phyloP scores from a whole-genome alignment of 2,329 filamentous ascomycete genomes.

The Talaromyces sp. region DNA sequence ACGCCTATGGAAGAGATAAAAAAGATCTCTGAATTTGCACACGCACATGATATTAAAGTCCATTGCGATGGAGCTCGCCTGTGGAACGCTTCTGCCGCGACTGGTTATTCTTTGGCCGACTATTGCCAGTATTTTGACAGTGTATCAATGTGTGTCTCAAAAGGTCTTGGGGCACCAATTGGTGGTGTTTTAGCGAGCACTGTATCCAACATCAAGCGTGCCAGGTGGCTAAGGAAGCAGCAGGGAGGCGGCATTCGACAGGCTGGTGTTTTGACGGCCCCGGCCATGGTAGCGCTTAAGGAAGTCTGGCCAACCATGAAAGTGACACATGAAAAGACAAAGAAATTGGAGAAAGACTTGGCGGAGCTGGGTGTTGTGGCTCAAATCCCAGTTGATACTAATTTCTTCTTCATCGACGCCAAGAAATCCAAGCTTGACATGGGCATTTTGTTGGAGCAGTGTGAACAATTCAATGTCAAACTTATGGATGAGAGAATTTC shows the following conservation, averaged over 20 bases:
- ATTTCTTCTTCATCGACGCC: constrained; percentile 21
- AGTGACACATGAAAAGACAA: constrained; percentile 17
- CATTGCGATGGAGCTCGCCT: constrained; percentile 10
- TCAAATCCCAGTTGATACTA: constrained; percentile 32
- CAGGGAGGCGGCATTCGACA: constrained; percentile 9
- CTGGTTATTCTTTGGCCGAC: constrained; percentile 6
- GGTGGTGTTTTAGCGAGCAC: constrained; percentile 7
- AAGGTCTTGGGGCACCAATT: constrained; percentile 8
- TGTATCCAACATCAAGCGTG: constrained; percentile 1
- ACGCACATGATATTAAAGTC: constrained; percentile 7
- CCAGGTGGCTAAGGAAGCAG: constrained; percentile 9
- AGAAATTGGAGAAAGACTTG: constrained; percentile 17
- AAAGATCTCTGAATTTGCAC: constrained; percentile 10
- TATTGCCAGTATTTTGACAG: constrained; percentile 10
- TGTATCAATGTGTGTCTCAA: constrained; percentile 10
- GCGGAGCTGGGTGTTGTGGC: constrained; percentile 45
- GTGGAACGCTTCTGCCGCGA: constrained; percentile 8
- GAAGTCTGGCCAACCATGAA: constrained; percentile 21
- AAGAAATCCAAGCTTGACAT: constrained; percentile 18
- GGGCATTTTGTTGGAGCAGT: constrained; percentile 20
- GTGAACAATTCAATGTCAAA: constrained; percentile 17
- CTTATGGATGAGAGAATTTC: constrained; percentile 21
- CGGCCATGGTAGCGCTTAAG: constrained; percentile 18
- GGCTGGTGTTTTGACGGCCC: constrained; percentile 17
- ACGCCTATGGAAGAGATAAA: constrained; percentile 8